Conservation (phyloP, 371 early-diverging fungal species). For the Quaeritorhiza haematococci region DNA sequence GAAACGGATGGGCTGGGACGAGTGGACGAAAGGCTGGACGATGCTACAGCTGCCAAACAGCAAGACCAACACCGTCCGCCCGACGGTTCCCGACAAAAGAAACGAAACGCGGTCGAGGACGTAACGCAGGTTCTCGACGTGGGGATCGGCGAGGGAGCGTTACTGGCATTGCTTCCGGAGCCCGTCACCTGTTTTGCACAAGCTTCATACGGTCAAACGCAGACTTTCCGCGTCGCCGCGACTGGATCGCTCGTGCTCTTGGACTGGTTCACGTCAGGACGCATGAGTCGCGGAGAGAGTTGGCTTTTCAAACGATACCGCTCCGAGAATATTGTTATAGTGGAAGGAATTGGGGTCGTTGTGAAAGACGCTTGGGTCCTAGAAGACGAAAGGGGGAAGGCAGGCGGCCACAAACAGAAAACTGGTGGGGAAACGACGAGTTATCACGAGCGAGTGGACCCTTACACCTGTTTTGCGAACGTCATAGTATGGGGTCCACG, state of each 20-base stretch:
- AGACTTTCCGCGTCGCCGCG: slow-evolving; percentile 41
- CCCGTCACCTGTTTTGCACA: slow-evolving; percentile 69
- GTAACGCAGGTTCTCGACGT: slow-evolving; percentile 41
- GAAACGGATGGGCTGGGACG: neutral
- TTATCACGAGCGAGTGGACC: slow-evolving; percentile 19
- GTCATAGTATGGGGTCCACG: slow-evolving; percentile 32
- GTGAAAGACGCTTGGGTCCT: slow-evolving; percentile 57
- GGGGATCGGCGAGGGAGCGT: slow-evolving; percentile 31
- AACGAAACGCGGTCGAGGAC: neutral
- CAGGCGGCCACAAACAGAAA: neutral
- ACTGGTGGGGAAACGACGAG: neutral
- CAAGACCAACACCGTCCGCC: neutral
- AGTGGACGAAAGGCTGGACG: neutral
- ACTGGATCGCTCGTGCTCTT: slow-evolving; percentile 56
- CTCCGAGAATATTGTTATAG: slow-evolving; percentile 52
- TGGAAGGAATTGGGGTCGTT: slow-evolving; percentile 19
- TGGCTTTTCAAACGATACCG: slow-evolving; percentile 68
- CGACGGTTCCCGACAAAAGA: too few species aligned
- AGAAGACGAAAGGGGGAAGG: slow-evolving; percentile 14
- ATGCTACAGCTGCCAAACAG: neutral
- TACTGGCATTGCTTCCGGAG: slow-evolving; percentile 63
- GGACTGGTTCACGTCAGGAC: slow-evolving; percentile 80
- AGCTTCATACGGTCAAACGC: slow-evolving; percentile 59
- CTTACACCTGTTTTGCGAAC: slow-evolving; percentile 39
- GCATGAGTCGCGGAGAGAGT: slow-evolving; percentile 63